A percentile compares a stretch with the other conserved stretches of the same genome.
Evolutionary conservation across 2,329 filamentous ascomycete species (phyloP).

Genomic region (Endothia cerciana): DNA sequence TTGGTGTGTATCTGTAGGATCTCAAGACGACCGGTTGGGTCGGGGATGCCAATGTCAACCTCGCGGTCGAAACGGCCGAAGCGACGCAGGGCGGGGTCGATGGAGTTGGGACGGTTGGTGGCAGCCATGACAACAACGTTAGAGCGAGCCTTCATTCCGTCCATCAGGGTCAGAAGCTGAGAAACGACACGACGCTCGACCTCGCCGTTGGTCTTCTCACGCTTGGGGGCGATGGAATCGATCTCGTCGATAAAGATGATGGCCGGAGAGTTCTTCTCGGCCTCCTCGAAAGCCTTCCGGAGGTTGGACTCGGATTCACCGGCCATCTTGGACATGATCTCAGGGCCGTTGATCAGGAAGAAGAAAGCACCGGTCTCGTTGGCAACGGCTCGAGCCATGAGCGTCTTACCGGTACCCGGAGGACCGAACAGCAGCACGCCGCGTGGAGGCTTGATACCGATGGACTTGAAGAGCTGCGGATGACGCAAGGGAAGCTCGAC

Average conservation of each 20-base stretch:
- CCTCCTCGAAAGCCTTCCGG: conserved; percentile 98
- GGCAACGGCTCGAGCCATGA: conserved; percentile 98
- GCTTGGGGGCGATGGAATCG: conserved; percentile 98
- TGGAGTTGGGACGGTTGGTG: conserved; percentile 98
- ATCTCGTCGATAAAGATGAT: conserved; percentile 99
- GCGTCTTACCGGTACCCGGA: conserved; percentile 97
- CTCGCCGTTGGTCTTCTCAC: conserved; percentile 99
- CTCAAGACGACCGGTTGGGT: conserved; percentile 97
- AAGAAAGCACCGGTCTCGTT: conserved; percentile 99
- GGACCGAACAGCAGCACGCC: conserved; percentile 97
- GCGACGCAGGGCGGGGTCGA: conserved; percentile 94
- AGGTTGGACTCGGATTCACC: conserved; percentile 98
- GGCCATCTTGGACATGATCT: conserved; percentile 99
- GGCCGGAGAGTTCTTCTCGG: conserved; percentile 98
- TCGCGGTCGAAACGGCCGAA: conserved; percentile 99
- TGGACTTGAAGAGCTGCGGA: conserved; percentile 99
- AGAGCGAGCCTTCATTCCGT: conserved; percentile 99
- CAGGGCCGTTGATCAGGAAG: conserved; percentile 98
- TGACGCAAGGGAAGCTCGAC: conserved; percentile 96
- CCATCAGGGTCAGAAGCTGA: conserved; percentile 94
- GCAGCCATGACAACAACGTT: conserved; percentile 99
- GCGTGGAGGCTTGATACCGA: conserved; percentile 98
- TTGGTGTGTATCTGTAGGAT: conserved; percentile 99
- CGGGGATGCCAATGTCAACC: conserved; percentile 96
- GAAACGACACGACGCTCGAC: conserved; percentile 98